phyloP scores from a whole-genome alignment of 2,329 filamentous ascomycete species.

The Calonectria hongkongensis region DNA sequence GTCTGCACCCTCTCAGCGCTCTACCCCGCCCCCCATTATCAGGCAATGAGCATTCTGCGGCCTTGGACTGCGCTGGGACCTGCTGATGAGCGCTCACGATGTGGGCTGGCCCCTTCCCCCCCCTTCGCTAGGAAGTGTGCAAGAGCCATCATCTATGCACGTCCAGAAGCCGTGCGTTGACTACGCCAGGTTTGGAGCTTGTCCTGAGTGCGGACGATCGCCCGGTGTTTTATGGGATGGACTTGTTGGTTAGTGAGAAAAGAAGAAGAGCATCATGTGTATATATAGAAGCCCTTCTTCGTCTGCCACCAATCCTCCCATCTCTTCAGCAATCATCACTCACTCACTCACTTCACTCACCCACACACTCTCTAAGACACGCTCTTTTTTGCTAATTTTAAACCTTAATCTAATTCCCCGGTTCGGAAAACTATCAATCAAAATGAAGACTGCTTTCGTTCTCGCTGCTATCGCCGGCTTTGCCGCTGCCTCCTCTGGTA shows the following conservation, averaged over 20 bases:
- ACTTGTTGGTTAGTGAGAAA: background rate
- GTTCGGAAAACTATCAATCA: constrained; percentile 45
- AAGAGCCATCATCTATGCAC: constrained; percentile 6
- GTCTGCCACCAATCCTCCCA: background rate
- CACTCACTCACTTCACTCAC: background rate
- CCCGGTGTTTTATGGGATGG: background rate
- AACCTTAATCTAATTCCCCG: background rate
- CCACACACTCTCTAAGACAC: background rate
- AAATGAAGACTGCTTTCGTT: constrained; percentile 64
- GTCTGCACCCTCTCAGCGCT: constrained; percentile 3
- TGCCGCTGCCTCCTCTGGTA: constrained; percentile 63
- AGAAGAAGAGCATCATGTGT: background rate
- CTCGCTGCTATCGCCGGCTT: constrained; percentile 59
- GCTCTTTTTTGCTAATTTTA: background rate
- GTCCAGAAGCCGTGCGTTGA: background rate
- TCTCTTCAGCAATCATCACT: background rate
- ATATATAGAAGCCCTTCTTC: background rate
- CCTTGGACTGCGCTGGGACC: constrained; percentile 1
- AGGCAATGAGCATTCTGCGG: background rate
- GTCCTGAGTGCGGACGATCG: background rate
- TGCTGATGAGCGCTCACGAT: background rate
- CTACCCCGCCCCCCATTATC: background rate
- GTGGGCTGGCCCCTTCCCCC: background rate
- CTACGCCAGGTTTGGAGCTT: background rate
- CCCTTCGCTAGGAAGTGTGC: background rate